phyloP scores from a whole-genome alignment of 305 asterid genomes.

The Fraxinus angustifolia region DNA sequence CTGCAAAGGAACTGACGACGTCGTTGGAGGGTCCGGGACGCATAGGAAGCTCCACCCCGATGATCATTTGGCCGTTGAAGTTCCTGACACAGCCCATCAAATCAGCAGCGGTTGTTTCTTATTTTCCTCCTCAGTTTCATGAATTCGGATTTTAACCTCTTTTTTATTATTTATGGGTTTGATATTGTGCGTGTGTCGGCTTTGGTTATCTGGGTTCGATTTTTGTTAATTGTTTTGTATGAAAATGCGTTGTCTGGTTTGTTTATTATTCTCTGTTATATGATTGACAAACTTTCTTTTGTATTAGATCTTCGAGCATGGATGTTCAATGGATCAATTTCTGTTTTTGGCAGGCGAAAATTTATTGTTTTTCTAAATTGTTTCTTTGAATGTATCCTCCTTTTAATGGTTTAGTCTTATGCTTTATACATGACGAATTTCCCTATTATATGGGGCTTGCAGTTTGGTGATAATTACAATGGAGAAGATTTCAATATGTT shows the following conservation, averaged over 20 bases:
- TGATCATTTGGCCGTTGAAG: slow-evolving; percentile 39
- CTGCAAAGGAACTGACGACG: slow-evolving; percentile 26
- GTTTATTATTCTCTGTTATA: background rate
- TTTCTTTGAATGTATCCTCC: background rate
- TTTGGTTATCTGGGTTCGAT: background rate
- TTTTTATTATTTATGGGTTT: slow-evolving; percentile 3
- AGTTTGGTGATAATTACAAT: background rate
- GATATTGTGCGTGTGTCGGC: background rate
- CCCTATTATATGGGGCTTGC: background rate
- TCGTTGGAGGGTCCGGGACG: slow-evolving; percentile 18
- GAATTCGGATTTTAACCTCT: too few relatives aligned
- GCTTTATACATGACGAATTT: background rate
- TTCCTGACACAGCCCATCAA: slow-evolving; percentile 80
- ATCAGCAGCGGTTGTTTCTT: slow-evolving; percentile 60
- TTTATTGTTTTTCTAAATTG: too few relatives aligned
- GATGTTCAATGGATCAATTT: background rate
- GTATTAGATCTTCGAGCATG: background rate
- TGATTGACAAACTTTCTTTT: background rate
- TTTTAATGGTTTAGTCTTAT: background rate
- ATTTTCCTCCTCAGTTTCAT: background rate
- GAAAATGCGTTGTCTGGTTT: background rate
- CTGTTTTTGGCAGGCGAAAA: background rate
- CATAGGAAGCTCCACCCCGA: slow-evolving; percentile 31
- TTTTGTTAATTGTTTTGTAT: background rate
- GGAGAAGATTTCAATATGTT: background rate